A percentile compares a stretch with the other conserved stretches of the same genome.
Conservation (phyloP, 108 stramenopile species). For the Cyclotella cryptica region DNA sequence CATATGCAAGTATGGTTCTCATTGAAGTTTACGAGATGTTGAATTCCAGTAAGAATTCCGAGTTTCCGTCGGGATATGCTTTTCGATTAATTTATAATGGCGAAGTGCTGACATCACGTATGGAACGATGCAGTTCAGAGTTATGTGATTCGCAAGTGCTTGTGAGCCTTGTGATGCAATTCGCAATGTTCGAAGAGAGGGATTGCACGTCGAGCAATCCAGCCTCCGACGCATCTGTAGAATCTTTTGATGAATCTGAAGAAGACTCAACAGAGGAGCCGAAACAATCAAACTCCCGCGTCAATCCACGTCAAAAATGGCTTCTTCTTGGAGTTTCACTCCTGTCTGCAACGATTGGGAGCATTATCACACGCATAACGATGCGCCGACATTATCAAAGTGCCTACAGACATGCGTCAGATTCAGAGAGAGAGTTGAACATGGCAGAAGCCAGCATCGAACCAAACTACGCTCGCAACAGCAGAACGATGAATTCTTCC, state of each 20-base stretch:
- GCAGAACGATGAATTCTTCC: background rate
- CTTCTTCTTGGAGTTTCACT: constrained; percentile 16
- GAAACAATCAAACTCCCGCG: constrained; percentile 24
- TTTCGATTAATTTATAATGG: constrained; percentile 88
- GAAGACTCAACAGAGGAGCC: constrained; percentile 24
- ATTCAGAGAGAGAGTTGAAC: constrained; percentile 28
- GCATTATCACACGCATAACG: constrained; percentile 20
- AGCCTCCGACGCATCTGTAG: background rate
- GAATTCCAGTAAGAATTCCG: constrained; percentile 14
- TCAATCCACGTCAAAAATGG: constrained; percentile 12
- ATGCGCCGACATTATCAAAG: constrained; percentile 27
- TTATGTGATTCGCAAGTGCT: constrained; percentile 68
- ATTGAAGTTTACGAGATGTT: constrained; percentile 70
- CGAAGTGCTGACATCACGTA: constrained; percentile 60
- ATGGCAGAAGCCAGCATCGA: constrained; percentile 30
- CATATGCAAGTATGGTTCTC: constrained; percentile 83
- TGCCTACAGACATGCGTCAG: constrained; percentile 6
- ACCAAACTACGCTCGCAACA: background rate
- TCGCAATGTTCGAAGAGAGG: constrained; percentile 52
- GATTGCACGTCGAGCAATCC: constrained; percentile 43
- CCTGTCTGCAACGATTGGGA: constrained; percentile 26
- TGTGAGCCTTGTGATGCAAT: constrained; percentile 46
- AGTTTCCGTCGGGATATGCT: constrained; percentile 56
- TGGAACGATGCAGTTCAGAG: constrained; percentile 65
- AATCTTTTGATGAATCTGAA: background rate